Conservation (phyloP, 345 rosid species). For the Syzygium aromaticum region DNA sequence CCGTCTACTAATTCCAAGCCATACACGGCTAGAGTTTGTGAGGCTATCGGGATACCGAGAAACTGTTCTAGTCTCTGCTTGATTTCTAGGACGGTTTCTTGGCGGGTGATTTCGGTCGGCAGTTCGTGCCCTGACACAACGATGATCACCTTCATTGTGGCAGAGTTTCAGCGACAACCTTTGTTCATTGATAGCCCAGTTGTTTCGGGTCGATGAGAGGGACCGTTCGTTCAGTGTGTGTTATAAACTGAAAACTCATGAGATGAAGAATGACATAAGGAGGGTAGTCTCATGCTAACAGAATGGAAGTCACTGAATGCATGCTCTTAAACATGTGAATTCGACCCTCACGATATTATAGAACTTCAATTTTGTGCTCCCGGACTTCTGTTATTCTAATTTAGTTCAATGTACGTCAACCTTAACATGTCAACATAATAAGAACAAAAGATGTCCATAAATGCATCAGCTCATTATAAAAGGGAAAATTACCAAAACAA, state of each 20-base stretch:
- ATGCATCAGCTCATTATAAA: background rate
- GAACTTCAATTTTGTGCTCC: background rate
- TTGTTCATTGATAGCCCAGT: background rate
- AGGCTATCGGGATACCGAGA: slow-evolving; percentile 38
- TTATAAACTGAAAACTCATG: background rate
- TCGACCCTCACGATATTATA: background rate
- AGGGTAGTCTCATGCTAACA: background rate
- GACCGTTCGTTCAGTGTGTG: background rate
- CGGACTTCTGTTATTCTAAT: background rate
- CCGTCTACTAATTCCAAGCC: slow-evolving; percentile 86
- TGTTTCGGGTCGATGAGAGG: background rate
- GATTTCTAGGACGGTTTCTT: slow-evolving; percentile 55
- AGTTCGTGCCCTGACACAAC: slow-evolving; percentile 38
- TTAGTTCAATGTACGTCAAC: background rate
- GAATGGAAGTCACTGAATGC: background rate
- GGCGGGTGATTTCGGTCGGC: slow-evolving; percentile 38
- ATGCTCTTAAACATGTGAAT: background rate
- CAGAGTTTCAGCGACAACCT: background rate
- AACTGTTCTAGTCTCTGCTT: slow-evolving; percentile 44
- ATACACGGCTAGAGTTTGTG: slow-evolving; percentile 47
- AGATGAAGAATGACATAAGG: background rate
- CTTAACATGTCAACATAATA: background rate
- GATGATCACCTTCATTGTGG: slow-evolving; percentile 41
- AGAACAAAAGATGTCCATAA: background rate
- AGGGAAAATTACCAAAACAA: too few species aligned